Evolutionary conservation across 331 rosid genomes (phyloP), one percentile per base, ranked within the genome.

Genomic region (Pyracantha coccinea): DNA sequence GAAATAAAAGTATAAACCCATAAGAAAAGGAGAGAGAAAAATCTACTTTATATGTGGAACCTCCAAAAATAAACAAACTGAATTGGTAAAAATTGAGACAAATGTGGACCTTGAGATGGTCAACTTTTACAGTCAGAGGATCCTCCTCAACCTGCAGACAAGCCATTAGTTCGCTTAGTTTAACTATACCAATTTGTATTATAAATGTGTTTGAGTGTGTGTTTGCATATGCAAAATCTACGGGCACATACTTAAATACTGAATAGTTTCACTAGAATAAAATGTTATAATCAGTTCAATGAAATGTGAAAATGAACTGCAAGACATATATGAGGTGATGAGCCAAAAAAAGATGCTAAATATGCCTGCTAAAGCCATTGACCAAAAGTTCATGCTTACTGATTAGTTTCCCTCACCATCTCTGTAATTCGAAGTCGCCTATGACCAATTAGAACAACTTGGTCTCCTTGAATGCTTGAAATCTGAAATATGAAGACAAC

Each of bases 101-200:
- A 47, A 71, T n/a, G 64, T 38, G 71, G 72, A 64, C 99, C 98
- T 95, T 95, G 83, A 92, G 97, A 88, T 95, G 99, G 84, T 95
- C 99, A 65, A 95, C 99, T 89, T 95, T 90, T 66, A 95, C 97
- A 17, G 99, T 92, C 64, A 95, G 92, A 2, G 98, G 99, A n/a
- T 92, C 93, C 89, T 92, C 97, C 17, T 84, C 88, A 65, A 85
- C 97, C 99, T 95, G 87, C 38, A 68, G 62, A 86, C 35, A 81
- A 77, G 74, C 76, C 59, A 70, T 45, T 38, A 72, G 68, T 69
- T 72, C 65, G 0, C 28, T 82, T 71, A 78, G 59, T 21, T 54
- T 65, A 73, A 47, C 74, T 28, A 29, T 55, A 72, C 41, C 10
- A 20, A 70, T n/a, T 10, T 3, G 28, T 21, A 71, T 4, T 32